Conservation (phyloP, 352 stramenopile species). For the Phytophthora pluvialis region DNA sequence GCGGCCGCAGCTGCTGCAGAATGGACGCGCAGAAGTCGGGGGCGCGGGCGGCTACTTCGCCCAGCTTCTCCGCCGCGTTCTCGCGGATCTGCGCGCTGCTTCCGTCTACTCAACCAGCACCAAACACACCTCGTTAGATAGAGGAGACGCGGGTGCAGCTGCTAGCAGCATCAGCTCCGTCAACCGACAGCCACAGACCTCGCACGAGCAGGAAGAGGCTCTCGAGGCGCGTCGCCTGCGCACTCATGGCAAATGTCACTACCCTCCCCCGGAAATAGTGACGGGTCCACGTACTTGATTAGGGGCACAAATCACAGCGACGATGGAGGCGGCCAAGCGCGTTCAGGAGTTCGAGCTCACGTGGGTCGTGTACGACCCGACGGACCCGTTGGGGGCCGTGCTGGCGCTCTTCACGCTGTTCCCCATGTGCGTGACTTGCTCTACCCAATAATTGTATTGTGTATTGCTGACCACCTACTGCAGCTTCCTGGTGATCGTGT, state of each 20-base stretch:
- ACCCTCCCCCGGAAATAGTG: constrained; percentile 4
- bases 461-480: not conserved
- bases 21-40: constrained; percentile 59
- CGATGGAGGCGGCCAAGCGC: constrained; percentile 14
- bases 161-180: not conserved
- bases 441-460: constrained; percentile 6
- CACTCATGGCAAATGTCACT: constrained; percentile 24
- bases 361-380: constrained; percentile 84
- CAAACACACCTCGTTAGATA: constrained; percentile 20
- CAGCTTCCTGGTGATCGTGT: constrained; percentile 89
- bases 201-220: constrained; percentile 80
- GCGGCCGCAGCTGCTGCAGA: constrained; percentile 57
- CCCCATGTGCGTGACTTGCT: constrained; percentile 54
- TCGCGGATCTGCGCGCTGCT: constrained; percentile 69
- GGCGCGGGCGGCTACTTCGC: constrained; percentile 58
- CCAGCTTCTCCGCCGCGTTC: constrained; percentile 77
- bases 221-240: constrained; percentile 71
- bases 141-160: not conserved
- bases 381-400: constrained; percentile 66
- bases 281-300: constrained; percentile 8
- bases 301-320: not conserved
- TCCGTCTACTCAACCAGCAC: constrained; percentile 49
- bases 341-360: constrained; percentile 84
- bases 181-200: constrained; percentile 36
- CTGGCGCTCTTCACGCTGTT: constrained; percentile 81